A percentile compares a stretch with the other conserved stretches of the same genome.
Conservation (phyloP, 1,139 yeast genomes). For the Kluyveromyces sp. region DNA sequence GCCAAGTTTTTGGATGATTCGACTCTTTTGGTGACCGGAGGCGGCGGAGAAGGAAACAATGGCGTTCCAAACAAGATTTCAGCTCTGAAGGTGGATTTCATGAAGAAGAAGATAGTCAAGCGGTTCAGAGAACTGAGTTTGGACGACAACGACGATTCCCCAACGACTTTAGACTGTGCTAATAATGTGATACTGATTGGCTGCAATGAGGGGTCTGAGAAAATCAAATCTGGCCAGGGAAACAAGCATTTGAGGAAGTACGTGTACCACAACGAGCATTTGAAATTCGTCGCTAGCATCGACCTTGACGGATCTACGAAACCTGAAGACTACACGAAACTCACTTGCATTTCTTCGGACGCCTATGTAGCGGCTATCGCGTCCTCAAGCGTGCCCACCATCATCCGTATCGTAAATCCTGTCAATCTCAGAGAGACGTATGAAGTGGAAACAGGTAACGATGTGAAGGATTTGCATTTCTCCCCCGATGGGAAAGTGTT, state of each 20-base stretch:
- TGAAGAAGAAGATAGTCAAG: slow-evolving; percentile 48
- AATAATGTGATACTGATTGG: slow-evolving; percentile 57
- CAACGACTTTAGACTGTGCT: slow-evolving; percentile 58
- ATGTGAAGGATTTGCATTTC: slow-evolving; percentile 43
- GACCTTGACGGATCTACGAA: slow-evolving; percentile 34
- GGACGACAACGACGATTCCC: slow-evolving; percentile 63
- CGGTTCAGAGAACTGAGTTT: slow-evolving; percentile 57
- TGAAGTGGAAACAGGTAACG: slow-evolving; percentile 49
- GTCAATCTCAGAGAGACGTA: slow-evolving; percentile 45
- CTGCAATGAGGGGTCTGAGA: slow-evolving; percentile 58
- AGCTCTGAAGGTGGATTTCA: slow-evolving; percentile 54
- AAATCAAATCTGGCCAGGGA: slow-evolving; percentile 47
- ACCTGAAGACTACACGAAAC: slow-evolving; percentile 53
- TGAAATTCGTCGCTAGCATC: slow-evolving; percentile 53
- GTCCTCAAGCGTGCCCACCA: slow-evolving; percentile 53
- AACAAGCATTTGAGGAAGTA: slow-evolving; percentile 73
- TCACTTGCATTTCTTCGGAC: slow-evolving; percentile 46
- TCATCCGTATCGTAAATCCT: slow-evolving; percentile 53
- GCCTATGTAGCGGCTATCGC: slow-evolving; percentile 55
- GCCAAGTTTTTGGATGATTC: slow-evolving; percentile 60
- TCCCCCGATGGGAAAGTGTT: slow-evolving; percentile 47
- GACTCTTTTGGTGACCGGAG: slow-evolving; percentile 74
- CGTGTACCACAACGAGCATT: slow-evolving; percentile 50
- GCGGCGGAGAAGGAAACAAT: slow-evolving; percentile 90
- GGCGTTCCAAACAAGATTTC: slow-evolving; percentile 84